Percentiles rank a stretch among this genome's conserved stretches.
These are phyloP conservation scores for Pseudocercospora fijiensis DNA, from an alignment of 2,329 filamentous ascomycete genomes.

Conservation along the genomic window DNA sequence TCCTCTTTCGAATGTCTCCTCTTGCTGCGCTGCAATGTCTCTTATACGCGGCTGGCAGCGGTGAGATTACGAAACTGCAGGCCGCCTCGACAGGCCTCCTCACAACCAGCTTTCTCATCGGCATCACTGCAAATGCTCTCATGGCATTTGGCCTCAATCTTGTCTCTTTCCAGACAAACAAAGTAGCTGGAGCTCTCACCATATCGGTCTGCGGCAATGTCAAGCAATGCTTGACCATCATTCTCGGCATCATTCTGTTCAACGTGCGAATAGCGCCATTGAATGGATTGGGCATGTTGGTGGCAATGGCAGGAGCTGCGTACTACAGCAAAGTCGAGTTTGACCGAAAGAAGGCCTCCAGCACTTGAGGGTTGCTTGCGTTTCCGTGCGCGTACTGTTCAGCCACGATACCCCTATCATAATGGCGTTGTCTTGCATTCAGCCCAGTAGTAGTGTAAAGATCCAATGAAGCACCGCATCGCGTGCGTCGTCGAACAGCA, in stretches of 20 bases:
- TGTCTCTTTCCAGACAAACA: slow-evolving; percentile 43
- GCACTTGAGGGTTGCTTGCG: slow-evolving; percentile 1
- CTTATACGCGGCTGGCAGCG: slow-evolving; percentile 24
- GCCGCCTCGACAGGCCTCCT: slow-evolving; percentile 29
- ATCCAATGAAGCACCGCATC: slow-evolving; percentile 2
- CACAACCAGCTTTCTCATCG: slow-evolving; percentile 24
- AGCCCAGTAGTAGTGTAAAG: neutral
- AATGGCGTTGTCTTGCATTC: neutral
- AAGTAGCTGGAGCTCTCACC: slow-evolving; percentile 41
- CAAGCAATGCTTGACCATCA: slow-evolving; percentile 41
- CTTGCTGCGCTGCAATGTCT: slow-evolving; percentile 27
- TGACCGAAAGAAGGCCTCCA: slow-evolving; percentile 44
- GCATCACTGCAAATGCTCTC: slow-evolving; percentile 36
- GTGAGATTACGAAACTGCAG: slow-evolving; percentile 42
- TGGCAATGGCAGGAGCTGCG: slow-evolving; percentile 58
- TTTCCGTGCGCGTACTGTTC: neutral
- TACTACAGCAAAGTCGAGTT: slow-evolving; percentile 61
- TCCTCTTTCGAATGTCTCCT: slow-evolving; percentile 48
- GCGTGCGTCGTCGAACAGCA: neutral
- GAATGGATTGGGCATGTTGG: slow-evolving; percentile 56
- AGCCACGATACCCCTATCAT: neutral
- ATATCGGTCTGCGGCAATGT: slow-evolving; percentile 41
- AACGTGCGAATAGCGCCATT: slow-evolving; percentile 36
- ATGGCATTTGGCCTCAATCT: slow-evolving; percentile 41
- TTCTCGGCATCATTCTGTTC: slow-evolving; percentile 42